Base-by-base conservation (phyloP, 139 green algal genomes). In the Zygnema circumcarinatum region DNA sequence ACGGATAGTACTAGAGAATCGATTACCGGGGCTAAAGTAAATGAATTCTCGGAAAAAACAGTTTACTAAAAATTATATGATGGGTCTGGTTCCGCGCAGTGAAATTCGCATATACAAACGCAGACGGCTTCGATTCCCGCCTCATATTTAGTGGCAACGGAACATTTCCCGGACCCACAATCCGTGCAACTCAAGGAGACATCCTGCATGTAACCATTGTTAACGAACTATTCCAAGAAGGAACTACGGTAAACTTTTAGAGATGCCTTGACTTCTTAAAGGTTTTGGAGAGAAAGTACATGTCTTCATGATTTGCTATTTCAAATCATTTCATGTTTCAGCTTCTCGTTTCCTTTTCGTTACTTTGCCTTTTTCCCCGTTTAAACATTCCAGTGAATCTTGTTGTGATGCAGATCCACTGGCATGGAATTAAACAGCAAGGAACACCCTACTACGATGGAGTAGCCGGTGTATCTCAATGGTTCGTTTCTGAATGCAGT, bases 391-490 rank as follows among this genome's bases (percentile, higher is more conserved):
- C n/a, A n/a, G n/a, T n/a, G n/a, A n/a, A n/a, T 62, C 47, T 62
- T 62, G 7, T 25, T 25, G 7, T 62, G 47, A 62, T 62, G 47
- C 47, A 62, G 47, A 85, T 85, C 2, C 78, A 85, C 36, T 85
- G 78, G 78, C 78, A 85, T 31, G 78, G 78, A 56, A 85, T 85
- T 36, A 38, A 2, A 2, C 78, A 85, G 41, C 3, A 35, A 25
- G 38, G 39, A 11, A 74, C 78, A 35, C 21, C 36, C 35, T 76
- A 33, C 2, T 39, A 56, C 52, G 78, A 85, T 67, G 78, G 78
- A 22, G 38, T 39, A 20, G 36, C 47, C 7, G 47, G 47, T 25
- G 47, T 62, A 7, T 62, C 47, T 62, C 47, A 62, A 16, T 62
- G 47, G 47, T 62, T 25, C 16, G 47, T n/a, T n/a, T n/a, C n/a